phyloP scores from a whole-genome alignment of 306 rosid genomes.

The Casuarina glauca region DNA sequence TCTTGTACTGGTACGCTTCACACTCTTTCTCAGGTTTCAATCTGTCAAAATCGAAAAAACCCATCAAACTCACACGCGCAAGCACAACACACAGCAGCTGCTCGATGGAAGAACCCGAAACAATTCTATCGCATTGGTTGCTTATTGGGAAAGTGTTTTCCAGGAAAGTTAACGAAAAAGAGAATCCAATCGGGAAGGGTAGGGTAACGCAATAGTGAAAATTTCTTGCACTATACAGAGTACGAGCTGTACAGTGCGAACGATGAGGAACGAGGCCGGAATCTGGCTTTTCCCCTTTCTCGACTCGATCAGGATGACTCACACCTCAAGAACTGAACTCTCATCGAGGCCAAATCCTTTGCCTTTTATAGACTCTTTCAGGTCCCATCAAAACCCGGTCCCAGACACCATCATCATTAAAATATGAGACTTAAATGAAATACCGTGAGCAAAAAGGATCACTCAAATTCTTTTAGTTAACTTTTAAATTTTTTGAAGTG shows the following conservation, averaged over 20 bases:
- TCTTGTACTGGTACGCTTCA: not conserved
- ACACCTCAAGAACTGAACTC: constrained; percentile 19
- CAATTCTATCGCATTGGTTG: not conserved
- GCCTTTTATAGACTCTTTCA: no score
- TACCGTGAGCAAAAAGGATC: no score
- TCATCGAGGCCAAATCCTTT: not conserved
- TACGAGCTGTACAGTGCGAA: not conserved
- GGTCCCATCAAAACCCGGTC: no score
- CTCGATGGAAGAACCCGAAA: not conserved
- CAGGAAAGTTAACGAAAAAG: constrained; percentile 1
- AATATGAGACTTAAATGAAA: no score
- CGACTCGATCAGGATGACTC: constrained; percentile 3
- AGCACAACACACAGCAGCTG: not conserved
- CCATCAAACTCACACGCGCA: constrained; percentile 26
- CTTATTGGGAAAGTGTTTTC: not conserved
- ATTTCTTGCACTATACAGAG: not conserved
- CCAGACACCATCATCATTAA: no score
- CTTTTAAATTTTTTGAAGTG: no score
- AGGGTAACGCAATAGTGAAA: not conserved
- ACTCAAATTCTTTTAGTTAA: no score
- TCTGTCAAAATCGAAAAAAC: constrained; percentile 38
- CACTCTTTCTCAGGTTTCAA: constrained; percentile 26
- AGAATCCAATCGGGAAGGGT: not conserved
- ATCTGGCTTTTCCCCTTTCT: not conserved
- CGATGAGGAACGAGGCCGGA: not conserved